Conservation (phyloP, 805 yeast genomes). For the Yueomyces sinensis region DNA sequence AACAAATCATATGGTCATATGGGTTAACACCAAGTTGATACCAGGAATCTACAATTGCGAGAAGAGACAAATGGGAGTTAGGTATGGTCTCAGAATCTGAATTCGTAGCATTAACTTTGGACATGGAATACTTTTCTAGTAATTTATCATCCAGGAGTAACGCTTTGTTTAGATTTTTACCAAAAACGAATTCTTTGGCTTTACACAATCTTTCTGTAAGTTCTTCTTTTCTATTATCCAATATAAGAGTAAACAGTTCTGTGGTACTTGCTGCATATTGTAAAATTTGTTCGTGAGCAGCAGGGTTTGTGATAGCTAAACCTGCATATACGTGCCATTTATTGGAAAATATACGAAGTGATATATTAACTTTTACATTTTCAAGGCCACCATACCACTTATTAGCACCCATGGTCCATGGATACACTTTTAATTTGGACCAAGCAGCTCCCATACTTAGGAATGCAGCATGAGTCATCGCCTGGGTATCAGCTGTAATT, state of each 20-base stretch:
- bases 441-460: slow-evolving; percentile 95
- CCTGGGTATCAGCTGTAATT: slow-evolving; percentile 97
- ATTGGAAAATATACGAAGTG: slow-evolving; percentile 79
- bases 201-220: slow-evolving; percentile 41
- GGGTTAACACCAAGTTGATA: slow-evolving; percentile 72
- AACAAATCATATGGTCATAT: slow-evolving; percentile 92
- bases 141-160: slow-evolving; percentile 64
- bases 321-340: slow-evolving; percentile 99
- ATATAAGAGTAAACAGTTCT: slow-evolving; percentile 71
- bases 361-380: slow-evolving; percentile 88
- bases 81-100: slow-evolving; percentile 26
- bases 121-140: slow-evolving; percentile 66
- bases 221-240: slow-evolving; percentile 49
- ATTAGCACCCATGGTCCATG: slow-evolving; percentile 47
- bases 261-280: slow-evolving; percentile 82
- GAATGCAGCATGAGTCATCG: slow-evolving; percentile 96
- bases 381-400: slow-evolving; percentile 91
- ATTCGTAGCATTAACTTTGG: slow-evolving; percentile 45
- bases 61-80: slow-evolving; percentile 77
- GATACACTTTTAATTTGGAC: slow-evolving; percentile 71
- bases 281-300: slow-evolving; percentile 81
- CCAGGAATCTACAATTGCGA: slow-evolving; percentile 95
- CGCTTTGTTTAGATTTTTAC: slow-evolving; percentile 43
- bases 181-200: slow-evolving; percentile 71
- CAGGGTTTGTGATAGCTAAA: slow-evolving; percentile 86